Base-by-base conservation (phyloP, 306 rosid genomes). In the Prosopis cineraria region DNA sequence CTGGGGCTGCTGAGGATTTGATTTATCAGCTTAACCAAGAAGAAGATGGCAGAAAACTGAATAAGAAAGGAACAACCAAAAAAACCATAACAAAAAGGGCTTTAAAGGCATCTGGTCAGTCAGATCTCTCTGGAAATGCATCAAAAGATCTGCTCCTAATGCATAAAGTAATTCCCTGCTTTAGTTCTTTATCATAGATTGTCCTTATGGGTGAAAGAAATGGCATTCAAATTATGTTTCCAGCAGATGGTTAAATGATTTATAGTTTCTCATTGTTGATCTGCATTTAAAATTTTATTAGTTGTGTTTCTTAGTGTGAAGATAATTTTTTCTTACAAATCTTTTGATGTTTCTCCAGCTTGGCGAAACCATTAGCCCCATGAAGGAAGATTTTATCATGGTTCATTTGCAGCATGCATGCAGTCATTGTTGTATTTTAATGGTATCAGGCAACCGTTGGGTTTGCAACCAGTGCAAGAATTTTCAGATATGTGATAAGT, bases 301-400 rank as follows among this genome's bases (percentile, higher is more conserved):
- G 17, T 14, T 41, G 9, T 50, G 17, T 39, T 50, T 77, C 30
- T 41, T 39, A 66, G n/a, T 81, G 45, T 71, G 59, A 36, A 65
- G 14, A 37, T 48, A 24, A 52, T 58, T 10, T 63, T 52, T 66
- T 78, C 72, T 72, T 73, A 74, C 47, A 16, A 77, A 74, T 44
- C 75, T 59, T 45, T 76, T 81, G 69, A 59, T 71, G 65, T 67
- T 77, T 80, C 69, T 84, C 70, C 93, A 95, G 98, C 97, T 95
- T 73, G 98, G 98, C 65, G 98, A 95, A 87, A 95, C 98, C 78
- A 95, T 95, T 80, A 79, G 81, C 84, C 99, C 99, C 0, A 96
- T 96, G 98, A 96, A 96, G 93, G 99, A 96, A 77, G 99, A 96
- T 83, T 93, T 96, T 79, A 93, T 96, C 72, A 93, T 96, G 98